A percentile compares a stretch with the other conserved stretches of the same genome.
Conservation (phyloP, 192 early-diverging fungal species). For the Glomus cerebriforme region DNA sequence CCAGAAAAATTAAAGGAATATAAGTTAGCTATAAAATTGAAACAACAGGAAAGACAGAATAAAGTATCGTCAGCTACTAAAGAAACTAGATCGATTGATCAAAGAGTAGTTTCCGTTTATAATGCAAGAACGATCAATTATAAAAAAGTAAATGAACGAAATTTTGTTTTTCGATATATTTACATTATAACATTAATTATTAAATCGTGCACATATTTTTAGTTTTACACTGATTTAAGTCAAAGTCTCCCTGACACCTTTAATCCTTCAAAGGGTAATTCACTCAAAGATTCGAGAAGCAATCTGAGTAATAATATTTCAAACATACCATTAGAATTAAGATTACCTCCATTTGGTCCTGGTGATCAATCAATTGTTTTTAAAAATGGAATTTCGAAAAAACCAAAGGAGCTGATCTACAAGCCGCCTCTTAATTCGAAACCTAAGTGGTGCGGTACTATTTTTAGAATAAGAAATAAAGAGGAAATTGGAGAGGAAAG, state of each 20-base stretch:
- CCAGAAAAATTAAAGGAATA: background rate
- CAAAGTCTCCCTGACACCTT: background rate
- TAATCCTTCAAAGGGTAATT: background rate
- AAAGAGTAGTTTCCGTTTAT: background rate
- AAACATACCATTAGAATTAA: background rate
- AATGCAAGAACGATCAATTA: background rate
- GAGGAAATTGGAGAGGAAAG: background rate
- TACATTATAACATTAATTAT: background rate
- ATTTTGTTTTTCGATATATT: background rate
- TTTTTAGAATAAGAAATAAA: background rate
- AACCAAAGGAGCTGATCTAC: no score
- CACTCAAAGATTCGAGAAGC: no score
- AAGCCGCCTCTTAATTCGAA: no score
- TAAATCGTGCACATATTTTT: background rate
- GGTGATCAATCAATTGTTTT: background rate
- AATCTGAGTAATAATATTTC: background rate
- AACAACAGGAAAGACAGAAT: background rate
- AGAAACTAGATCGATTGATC: background rate
- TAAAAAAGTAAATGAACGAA: background rate
- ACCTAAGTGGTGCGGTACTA: background rate
- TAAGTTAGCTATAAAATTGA: background rate
- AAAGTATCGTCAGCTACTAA: background rate
- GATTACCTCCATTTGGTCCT: background rate
- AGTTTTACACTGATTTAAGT: background rate
- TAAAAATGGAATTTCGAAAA: background rate